phyloP scores from a whole-genome alignment of 169 alveolate genomes.

The Cryptosporidium bovis region DNA sequence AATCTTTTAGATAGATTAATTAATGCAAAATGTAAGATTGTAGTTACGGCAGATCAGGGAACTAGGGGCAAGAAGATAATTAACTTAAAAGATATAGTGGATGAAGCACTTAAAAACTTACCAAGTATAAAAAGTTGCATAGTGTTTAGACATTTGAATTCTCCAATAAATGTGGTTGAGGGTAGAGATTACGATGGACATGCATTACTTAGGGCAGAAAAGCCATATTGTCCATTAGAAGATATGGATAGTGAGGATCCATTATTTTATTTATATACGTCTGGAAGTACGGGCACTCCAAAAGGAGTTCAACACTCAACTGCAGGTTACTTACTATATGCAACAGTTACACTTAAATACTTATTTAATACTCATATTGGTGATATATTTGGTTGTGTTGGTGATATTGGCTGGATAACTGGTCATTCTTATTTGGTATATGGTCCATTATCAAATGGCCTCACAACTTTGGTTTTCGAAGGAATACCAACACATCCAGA shows the following conservation, averaged over 20 bases:
- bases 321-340: conserved; percentile 92
- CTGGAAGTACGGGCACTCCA: conserved; percentile 98
- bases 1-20: conserved; percentile 91
- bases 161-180: conserved; percentile 78
- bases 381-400: conserved; percentile 93
- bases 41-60: conserved; percentile 91
- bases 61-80: conserved; percentile 90
- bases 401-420: conserved; percentile 98
- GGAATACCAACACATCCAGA: conserved; percentile 95
- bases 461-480: conserved; percentile 93
- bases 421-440: conserved; percentile 96
- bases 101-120: conserved; percentile 85
- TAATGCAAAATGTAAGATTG: conserved; percentile 87
- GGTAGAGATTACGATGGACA: conserved; percentile 87
- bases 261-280: conserved; percentile 93
- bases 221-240: conserved; percentile 91
- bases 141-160: conserved; percentile 82
- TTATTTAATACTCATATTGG: conserved; percentile 88
- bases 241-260: conserved; percentile 95
- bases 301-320: conserved; percentile 94
- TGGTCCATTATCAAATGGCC: conserved; percentile 94
- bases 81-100: conserved; percentile 85
- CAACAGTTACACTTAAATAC: conserved; percentile 89
- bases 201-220: conserved; percentile 86
- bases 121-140: conserved; percentile 82